Evolutionary conservation across 371 early-diverging fungal species (phyloP), one percentile per base, ranked within the genome.

Genomic region (Fennellomyces sp.): DNA sequence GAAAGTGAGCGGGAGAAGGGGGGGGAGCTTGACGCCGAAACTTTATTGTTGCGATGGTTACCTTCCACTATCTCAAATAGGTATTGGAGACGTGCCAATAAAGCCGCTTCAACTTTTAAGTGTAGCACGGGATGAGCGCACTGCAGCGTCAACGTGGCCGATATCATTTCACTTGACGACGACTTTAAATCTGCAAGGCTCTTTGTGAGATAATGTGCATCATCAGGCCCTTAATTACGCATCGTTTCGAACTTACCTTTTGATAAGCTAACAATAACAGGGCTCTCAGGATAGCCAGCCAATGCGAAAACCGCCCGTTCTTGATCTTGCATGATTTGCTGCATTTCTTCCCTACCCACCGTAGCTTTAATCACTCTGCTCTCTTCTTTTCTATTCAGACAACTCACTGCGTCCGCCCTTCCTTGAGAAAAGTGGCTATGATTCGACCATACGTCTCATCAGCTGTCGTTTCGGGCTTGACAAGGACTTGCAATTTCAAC

Each of bases 241-340:
- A n/a, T n/a, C n/a, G n/a, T n/a, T n/a, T n/a, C n/a, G n/a, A n/a
- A n/a, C n/a, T 23, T 45, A 45, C 45, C 45, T 45, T 45, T 45
- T 45, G 45, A 45, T 45, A 45, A 45, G n/a, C 45, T 45, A 12
- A 45, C 45, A 45, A 45, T 17, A 23, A 45, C 21, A 21, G 45
- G 45, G n/a, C 45, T 45, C 23, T 45, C 21, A 45, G 45, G 45
- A 23, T 21, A 45, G 11, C 23, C 10, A 4, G 45, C 45, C 21
- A 45, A 45, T 45, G 45, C 23, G 23, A 45, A 45, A 15, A 45
- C 21, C 1, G 45, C 45, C n/a, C 23, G 45, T 45, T 45, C 45
- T 25, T 45, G 45, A 23, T 48, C 25, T 48, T 48, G 25, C 50
- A 26, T 51, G 31, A 27, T 19, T 49, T 50, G 35, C 51, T 50